Evolutionary conservation across 441 rosid genomes (phyloP).

Genomic region (Metrosideros polymorpha): DNA sequence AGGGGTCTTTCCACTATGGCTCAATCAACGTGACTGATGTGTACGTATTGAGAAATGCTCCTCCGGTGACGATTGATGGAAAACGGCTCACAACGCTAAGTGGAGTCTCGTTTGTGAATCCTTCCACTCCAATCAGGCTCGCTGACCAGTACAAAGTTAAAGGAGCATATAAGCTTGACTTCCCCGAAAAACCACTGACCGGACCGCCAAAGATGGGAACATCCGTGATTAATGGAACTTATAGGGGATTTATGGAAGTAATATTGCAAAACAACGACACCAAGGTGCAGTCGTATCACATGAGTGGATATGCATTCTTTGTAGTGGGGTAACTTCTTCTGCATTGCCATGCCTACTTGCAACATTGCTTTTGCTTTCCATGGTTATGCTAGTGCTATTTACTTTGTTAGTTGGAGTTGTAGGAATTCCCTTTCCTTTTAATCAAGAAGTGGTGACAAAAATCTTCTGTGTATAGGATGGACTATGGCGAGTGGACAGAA

Average conservation of each 20-base stretch:
- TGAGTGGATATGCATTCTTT: constrained; percentile 12
- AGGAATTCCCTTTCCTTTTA: background rate
- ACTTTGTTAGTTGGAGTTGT: background rate
- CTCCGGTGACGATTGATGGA: background rate
- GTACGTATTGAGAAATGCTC: background rate
- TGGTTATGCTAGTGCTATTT: background rate
- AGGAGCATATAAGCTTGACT: constrained; percentile 10
- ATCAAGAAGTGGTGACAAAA: background rate
- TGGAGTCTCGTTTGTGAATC: background rate
- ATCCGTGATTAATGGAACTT: constrained; percentile 10
- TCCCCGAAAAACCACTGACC: background rate
- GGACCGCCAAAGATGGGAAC: constrained; percentile 1
- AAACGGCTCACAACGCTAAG: background rate
- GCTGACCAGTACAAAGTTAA: constrained; percentile 15
- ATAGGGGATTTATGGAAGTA: constrained; percentile 13
- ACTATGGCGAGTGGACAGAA: constrained; percentile 17
- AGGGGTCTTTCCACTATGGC: background rate
- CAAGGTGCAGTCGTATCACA: constrained; percentile 9
- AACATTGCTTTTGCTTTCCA: background rate
- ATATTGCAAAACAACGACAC: constrained; percentile 11
- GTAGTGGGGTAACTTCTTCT: constrained; percentile 5
- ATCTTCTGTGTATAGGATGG: constrained; percentile 1
- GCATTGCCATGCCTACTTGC: background rate
- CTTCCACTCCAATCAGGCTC: constrained; percentile 11
- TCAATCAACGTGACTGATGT: background rate